Percentiles rank a stretch among this genome's conserved stretches.
These are phyloP conservation scores for Globisporangium cystogenes DNA, from an alignment of 352 stramenopile species.

Conservation along the genomic window DNA sequence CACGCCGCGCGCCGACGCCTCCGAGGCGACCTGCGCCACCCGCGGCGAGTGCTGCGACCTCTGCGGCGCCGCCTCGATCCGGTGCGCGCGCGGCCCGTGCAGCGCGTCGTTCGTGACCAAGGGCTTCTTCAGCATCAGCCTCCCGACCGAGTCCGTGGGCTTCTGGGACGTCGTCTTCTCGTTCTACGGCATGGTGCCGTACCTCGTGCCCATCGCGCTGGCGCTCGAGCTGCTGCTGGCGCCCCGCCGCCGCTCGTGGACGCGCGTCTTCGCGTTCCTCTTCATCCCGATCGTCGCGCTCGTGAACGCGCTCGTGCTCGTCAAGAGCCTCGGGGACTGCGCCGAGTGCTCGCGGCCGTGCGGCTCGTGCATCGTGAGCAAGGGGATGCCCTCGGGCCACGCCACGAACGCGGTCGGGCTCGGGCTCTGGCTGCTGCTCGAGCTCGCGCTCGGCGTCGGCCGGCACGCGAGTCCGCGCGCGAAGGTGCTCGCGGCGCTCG, in stretches of 20 bases:
- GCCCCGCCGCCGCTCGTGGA: conserved; percentile 39
- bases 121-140: conserved; percentile 48
- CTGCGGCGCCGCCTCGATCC: conserved; percentile 37
- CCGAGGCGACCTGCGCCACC: conserved; percentile 5
- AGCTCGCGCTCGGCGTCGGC: conserved; percentile 32
- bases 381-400: conserved; percentile 51
- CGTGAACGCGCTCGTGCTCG: conserved; percentile 34
- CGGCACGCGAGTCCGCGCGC: conserved; percentile 4
- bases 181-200: conserved; percentile 55
- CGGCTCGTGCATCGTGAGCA: conserved; percentile 35
- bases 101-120: conserved; percentile 34
- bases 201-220: conserved; percentile 33
- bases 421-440: conserved; percentile 41
- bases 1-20: background rate
- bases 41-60: conserved; percentile 37
- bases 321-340: conserved; percentile 37
- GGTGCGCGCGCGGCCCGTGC: conserved; percentile 46
- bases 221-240: conserved; percentile 36
- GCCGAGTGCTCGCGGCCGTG: conserved; percentile 40
- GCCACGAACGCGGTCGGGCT: conserved; percentile 45
- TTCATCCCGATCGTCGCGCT: conserved; percentile 42
- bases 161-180: conserved; percentile 48
- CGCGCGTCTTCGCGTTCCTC: conserved; percentile 35
- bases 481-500: conserved; percentile 13
- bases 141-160: conserved; percentile 22